Conservation (phyloP, 1,284 basidiomycete genomes). For the Exsudoporus floridanus region DNA sequence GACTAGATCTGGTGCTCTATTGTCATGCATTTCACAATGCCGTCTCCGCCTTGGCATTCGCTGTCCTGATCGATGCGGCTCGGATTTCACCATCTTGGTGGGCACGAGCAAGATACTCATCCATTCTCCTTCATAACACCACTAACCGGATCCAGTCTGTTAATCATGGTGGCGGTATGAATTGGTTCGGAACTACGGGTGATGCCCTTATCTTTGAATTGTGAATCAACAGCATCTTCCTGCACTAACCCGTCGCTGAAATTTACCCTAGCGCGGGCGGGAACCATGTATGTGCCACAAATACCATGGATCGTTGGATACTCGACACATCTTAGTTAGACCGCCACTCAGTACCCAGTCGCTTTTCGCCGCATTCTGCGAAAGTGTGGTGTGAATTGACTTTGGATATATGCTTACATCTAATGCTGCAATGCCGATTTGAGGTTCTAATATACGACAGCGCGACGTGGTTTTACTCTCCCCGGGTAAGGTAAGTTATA, state of each 20-base stretch:
- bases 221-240: neutral
- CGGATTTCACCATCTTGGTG: neutral
- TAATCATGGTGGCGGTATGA: neutral
- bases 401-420: neutral
- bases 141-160: neutral
- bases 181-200: neutral
- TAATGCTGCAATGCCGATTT: neutral
- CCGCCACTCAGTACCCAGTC: too few species aligned
- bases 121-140: neutral
- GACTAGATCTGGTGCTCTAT: neutral
- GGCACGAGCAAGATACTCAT: neutral
- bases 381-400: too few species aligned
- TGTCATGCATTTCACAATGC: neutral
- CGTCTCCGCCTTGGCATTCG: neutral
- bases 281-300: neutral
- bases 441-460: neutral
- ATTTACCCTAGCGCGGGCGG: neutral
- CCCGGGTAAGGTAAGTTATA: neutral
- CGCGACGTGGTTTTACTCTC: too few species aligned
- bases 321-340: neutral
- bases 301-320: neutral
- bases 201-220: neutral
- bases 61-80: conserved; percentile 36
- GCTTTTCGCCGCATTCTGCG: too few species aligned
- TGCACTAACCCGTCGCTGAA: neutral